Percentiles rank a stretch among this genome's conserved stretches.
Evolutionary conservation across 352 stramenopile species (phyloP).

Genomic region (Pythium biforme): DNA sequence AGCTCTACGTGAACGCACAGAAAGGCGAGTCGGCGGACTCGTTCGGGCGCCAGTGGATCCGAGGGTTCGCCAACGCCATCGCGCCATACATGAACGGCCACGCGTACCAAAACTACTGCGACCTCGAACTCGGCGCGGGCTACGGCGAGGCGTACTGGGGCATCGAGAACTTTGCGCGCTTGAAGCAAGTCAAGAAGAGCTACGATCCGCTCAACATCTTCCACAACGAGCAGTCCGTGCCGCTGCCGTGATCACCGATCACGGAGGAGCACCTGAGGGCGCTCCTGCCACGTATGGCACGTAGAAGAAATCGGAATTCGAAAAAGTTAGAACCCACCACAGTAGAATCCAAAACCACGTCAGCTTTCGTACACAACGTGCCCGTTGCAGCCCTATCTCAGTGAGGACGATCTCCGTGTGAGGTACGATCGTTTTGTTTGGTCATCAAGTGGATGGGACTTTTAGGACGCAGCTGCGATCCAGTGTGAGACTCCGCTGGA

Average conservation of each 20-base stretch:
- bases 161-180: conserved; percentile 42
- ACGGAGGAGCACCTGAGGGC: background rate
- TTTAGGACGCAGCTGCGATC: no score
- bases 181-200: conserved; percentile 45
- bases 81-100: conserved; percentile 42
- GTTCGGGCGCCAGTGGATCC: conserved; percentile 42
- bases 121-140: conserved; percentile 44
- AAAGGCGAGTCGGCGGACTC: conserved; percentile 41
- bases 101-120: conserved; percentile 65
- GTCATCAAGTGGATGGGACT: no score
- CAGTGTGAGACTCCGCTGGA: no score
- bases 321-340: background rate
- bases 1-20: conserved; percentile 39
- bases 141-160: conserved; percentile 51
- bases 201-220: conserved; percentile 57
- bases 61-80: conserved; percentile 33
- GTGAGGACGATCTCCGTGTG: no score
- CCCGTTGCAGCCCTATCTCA: no score
- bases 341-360: no score
- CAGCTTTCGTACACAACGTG: no score
- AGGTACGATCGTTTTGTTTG: no score
- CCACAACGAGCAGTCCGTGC: conserved; percentile 55
- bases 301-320: background rate
- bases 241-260: conserved; percentile 27
- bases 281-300: no score